Conservation (phyloP, 1,139 yeast species). For the Candida labiduridarum region DNA sequence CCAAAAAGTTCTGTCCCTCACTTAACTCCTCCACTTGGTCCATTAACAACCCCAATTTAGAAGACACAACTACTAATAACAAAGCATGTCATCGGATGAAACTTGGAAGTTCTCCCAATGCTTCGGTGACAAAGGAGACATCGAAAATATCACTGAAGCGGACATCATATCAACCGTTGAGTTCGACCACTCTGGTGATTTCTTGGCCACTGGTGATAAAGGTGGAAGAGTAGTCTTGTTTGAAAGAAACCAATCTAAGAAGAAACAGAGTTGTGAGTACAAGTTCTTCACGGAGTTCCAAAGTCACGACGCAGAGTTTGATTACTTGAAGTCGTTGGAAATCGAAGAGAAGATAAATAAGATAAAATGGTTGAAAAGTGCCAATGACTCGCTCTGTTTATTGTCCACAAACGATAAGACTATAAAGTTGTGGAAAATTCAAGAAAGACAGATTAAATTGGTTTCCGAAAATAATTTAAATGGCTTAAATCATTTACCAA, state of each 20-base stretch:
- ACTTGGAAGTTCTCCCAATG: constrained; percentile 83
- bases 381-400: constrained; percentile 84
- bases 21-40: background rate
- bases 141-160: constrained; percentile 94
- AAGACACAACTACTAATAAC: background rate
- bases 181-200: constrained; percentile 93
- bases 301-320: constrained; percentile 98
- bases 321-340: constrained; percentile 91
- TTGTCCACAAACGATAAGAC: constrained; percentile 96
- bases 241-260: constrained; percentile 80
- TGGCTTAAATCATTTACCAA: constrained; percentile 35
- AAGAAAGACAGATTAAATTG: constrained; percentile 87
- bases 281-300: constrained; percentile 96
- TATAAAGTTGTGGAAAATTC: constrained; percentile 94
- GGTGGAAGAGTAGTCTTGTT: constrained; percentile 98
- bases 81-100: constrained; percentile 27
- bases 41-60: background rate
- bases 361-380: constrained; percentile 92
- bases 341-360: constrained; percentile 98
- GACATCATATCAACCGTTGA: constrained; percentile 97
- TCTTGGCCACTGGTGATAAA: constrained; percentile 95
- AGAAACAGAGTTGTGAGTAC: constrained; percentile 78
- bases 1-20: no score
- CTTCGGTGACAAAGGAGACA: constrained; percentile 98
- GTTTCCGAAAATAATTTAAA: constrained; percentile 88